phyloP scores from a whole-genome alignment of 169 alveolate genomes.

The Plasmodium falciparum region DNA sequence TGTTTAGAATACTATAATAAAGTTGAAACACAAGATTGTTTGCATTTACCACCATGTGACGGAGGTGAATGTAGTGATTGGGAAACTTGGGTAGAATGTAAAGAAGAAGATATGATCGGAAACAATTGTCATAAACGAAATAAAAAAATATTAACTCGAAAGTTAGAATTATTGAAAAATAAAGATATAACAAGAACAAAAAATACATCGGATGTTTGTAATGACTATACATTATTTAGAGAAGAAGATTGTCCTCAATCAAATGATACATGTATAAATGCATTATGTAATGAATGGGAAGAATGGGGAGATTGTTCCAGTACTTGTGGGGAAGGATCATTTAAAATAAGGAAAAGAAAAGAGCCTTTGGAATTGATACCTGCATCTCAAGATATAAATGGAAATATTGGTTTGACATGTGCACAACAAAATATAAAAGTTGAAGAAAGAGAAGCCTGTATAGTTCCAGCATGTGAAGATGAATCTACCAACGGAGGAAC shows the following conservation, averaged over 20 bases:
- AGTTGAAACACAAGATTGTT: conserved; percentile 55
- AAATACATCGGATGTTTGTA: conserved; percentile 25
- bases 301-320: conserved; percentile 74
- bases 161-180: conserved; percentile 25
- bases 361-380: conserved; percentile 66
- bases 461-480: conserved; percentile 35
- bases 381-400: conserved; percentile 55
- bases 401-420: conserved; percentile 66
- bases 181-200: neutral
- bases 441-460: conserved; percentile 48
- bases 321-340: conserved; percentile 48
- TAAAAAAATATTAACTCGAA: conserved; percentile 60
- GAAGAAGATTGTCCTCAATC: conserved; percentile 66
- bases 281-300: conserved; percentile 74
- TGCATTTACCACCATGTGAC: conserved; percentile 43
- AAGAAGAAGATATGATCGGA: conserved; percentile 10
- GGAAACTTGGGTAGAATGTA: conserved; percentile 67
- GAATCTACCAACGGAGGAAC: neutral
- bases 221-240: conserved; percentile 42
- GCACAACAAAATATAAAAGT: conserved; percentile 58
- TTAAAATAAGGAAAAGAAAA: conserved; percentile 42
- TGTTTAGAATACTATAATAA: conserved; percentile 49
- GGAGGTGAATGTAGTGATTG: conserved; percentile 55
- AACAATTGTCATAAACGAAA: conserved; percentile 29
- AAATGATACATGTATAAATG: conserved; percentile 40